Evolutionary conservation across 2,329 filamentous ascomycete genomes (phyloP).

Genomic region (Claviceps spartinae): DNA sequence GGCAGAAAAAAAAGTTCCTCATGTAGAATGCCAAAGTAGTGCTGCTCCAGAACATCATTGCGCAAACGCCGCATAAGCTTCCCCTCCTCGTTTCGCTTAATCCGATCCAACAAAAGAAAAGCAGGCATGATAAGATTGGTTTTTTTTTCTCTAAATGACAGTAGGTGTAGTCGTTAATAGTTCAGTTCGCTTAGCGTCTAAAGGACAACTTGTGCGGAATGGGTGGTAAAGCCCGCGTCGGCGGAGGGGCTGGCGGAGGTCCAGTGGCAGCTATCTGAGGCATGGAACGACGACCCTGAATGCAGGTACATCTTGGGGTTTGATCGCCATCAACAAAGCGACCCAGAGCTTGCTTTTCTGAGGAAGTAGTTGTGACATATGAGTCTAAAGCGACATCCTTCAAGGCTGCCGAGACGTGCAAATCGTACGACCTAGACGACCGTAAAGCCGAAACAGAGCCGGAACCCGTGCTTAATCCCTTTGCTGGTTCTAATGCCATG

Average conservation of each 20-base stretch:
- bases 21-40: too few relatives aligned
- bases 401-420: constrained; percentile 2
- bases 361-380: constrained; percentile 10
- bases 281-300: constrained; percentile 32
- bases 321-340: constrained; percentile 10
- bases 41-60: too few relatives aligned
- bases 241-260: constrained; percentile 40
- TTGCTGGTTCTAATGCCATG: constrained; percentile 9
- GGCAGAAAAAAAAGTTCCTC: neutral
- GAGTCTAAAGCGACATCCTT: constrained; percentile 15
- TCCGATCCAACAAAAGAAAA: too few relatives aligned
- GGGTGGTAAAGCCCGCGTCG: constrained; percentile 40
- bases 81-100: too few relatives aligned
- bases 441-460: constrained; percentile 15
- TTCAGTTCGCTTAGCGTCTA: neutral
- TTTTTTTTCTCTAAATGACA: too few relatives aligned
- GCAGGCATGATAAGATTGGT: neutral
- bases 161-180: too few relatives aligned
- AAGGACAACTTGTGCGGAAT: constrained; percentile 25
- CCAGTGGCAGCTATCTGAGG: constrained; percentile 33
- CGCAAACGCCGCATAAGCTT: too few relatives aligned
- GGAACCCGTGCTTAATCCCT: constrained; percentile 17
- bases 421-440: constrained; percentile 11
- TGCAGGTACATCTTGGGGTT: constrained; percentile 11
- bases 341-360: neutral